Base-by-base conservation (phyloP, 2,329 filamentous ascomycete genomes). In the Trichoderma hamatum region DNA sequence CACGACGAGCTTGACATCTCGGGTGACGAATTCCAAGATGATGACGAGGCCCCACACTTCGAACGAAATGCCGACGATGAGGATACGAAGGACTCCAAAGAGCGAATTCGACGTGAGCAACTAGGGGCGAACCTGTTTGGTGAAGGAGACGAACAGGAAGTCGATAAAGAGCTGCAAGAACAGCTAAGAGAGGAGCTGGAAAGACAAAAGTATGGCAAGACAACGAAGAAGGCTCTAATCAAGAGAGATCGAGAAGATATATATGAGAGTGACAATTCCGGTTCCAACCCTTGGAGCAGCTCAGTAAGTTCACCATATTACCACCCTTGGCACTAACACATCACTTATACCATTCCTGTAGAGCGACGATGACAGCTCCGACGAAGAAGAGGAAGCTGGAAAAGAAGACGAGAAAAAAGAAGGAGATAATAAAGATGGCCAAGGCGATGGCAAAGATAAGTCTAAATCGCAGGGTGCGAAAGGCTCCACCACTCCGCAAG, bases 211-310 rank as follows among this genome's bases (percentile, higher is more conserved):
- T 85, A 91, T 68, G 92, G 93, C 71, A 96, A 95, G 78, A 84
- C 87, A 56, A 86, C 94, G 5, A 89, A 92, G 69, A 97, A 96
- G 80, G 89, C 91, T 13, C 84, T 98, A 13, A 89, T 91, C 74
- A 95, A 92, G 80, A 88, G 92, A 64, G 96, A 97, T 80, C 92
- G 93, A 78, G 92, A 96, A 73, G 90, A 89, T 72, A 92, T 96
- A 71, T 97, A 97, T 76, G 92, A 92, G 74, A 91, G 89, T 72
- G 92, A 93, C 56, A 78, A 84, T 21, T 84, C 82, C 7, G 80
- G 84, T 59, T 78, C 80, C 13, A 80, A 81, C 16, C 80, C 80
- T 30, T 81, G 80, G 80, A 80, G 75, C 62, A 80, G 78, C 63
- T 81, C 79, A 49, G 80, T 81, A 77, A 72, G 75, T 62, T 24